phyloP scores from a whole-genome alignment of 2,329 filamentous ascomycete species.

The Macroventuria anomochaeta region DNA sequence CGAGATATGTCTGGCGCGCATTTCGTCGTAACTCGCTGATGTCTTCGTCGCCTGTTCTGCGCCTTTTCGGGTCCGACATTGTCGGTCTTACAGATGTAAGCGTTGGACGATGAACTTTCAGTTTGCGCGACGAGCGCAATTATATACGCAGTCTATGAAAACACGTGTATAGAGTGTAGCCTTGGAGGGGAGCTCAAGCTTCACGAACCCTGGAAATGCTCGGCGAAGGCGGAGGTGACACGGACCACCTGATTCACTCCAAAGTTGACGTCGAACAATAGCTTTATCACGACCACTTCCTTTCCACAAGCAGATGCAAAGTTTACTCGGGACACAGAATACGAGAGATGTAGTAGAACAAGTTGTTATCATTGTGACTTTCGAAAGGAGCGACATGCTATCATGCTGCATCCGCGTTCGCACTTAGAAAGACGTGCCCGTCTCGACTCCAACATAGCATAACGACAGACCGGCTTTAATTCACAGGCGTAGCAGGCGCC shows the following conservation, averaged over 20 bases:
- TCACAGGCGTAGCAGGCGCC: not conserved
- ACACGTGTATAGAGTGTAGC: conserved; percentile 7
- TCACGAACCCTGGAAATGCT: conserved; percentile 9
- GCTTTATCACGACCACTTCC: too few species aligned
- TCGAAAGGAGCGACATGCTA: too few species aligned
- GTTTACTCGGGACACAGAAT: too few species aligned
- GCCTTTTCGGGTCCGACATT: conserved; percentile 40
- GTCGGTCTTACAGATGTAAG: not conserved
- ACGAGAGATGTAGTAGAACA: too few species aligned
- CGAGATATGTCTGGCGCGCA: conserved; percentile 89
- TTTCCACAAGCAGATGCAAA: too few species aligned
- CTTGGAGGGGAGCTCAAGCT: conserved; percentile 4
- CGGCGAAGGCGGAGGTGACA: conserved; percentile 17
- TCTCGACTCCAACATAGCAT: too few species aligned
- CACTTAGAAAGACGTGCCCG: too few species aligned
- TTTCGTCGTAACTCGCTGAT: conserved; percentile 80
- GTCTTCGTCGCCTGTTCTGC: conserved; percentile 35
- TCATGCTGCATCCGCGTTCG: too few species aligned
- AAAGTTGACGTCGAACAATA: conserved; percentile 9
- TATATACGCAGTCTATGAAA: not conserved
- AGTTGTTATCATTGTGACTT: too few species aligned
- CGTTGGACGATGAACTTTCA: too few species aligned
- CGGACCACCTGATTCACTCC: not conserved
- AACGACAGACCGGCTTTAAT: not conserved
- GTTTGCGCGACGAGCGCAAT: not conserved